phyloP scores from a whole-genome alignment of 352 stramenopile species.

The Pythium sp. region DNA sequence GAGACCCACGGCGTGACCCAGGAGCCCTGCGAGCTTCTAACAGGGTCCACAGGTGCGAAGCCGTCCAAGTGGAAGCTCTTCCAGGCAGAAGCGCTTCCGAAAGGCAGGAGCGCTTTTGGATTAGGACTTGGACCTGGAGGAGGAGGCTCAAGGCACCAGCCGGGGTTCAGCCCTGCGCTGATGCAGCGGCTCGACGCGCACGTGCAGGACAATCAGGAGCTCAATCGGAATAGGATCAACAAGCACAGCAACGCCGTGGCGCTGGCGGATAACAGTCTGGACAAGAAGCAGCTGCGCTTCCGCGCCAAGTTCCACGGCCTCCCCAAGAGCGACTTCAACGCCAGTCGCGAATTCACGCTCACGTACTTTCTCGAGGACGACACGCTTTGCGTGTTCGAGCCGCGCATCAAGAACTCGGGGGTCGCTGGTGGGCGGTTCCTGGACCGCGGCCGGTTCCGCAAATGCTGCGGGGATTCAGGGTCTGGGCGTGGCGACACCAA shows the following conservation, averaged over 20 bases:
- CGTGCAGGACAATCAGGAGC: conserved; percentile 21
- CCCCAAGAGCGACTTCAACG: conserved; percentile 32
- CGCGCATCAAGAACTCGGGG: conserved; percentile 63
- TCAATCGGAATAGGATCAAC: not conserved
- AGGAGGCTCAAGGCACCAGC: not conserved
- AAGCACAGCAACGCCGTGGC: conserved; percentile 23
- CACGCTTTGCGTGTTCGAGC: conserved; percentile 76
- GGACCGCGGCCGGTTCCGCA: conserved; percentile 69
- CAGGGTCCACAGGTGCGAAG: conserved; percentile 1
- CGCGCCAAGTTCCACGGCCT: conserved; percentile 57
- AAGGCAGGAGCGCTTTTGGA: not conserved
- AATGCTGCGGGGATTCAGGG: conserved; percentile 23
- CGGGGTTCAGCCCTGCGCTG: conserved; percentile 17
- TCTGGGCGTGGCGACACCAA: conserved; percentile 17
- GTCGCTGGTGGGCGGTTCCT: conserved; percentile 67
- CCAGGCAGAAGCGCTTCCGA: conserved; percentile 14
- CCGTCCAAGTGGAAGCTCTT: conserved; percentile 63
- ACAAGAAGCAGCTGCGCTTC: conserved; percentile 75
- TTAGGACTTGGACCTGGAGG: not conserved
- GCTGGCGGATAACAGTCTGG: conserved; percentile 27
- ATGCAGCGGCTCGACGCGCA: conserved; percentile 16
- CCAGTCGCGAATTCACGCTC: conserved; percentile 66
- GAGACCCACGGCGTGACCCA: conserved; percentile 81
- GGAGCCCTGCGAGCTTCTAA: conserved; percentile 36
- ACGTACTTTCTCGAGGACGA: conserved; percentile 81